These are phyloP conservation scores for Senna tora DNA, from an alignment of 306 rosid species.

Conservation along the genomic window DNA sequence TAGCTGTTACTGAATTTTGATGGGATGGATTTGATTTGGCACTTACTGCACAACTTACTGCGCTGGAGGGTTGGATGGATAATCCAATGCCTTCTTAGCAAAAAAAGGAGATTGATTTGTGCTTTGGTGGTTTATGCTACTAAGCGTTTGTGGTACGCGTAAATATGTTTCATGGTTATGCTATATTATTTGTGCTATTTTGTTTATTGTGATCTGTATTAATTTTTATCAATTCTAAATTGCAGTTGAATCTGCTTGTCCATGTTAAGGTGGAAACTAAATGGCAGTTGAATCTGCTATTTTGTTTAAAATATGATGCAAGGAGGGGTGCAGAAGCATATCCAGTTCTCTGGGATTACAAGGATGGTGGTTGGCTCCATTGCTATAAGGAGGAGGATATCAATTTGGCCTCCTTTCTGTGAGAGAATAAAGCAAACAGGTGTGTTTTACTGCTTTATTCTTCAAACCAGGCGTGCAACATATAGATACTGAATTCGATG, in stretches of 20 bases:
- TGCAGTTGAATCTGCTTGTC: background rate
- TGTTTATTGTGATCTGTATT: background rate
- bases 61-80: background rate
- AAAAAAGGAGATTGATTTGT: background rate
- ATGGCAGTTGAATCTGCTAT: too few relatives aligned
- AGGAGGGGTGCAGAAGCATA: background rate
- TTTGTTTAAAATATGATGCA: background rate
- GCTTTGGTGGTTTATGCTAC: background rate
- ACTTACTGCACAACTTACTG: background rate
- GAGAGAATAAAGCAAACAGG: conserved; percentile 88
- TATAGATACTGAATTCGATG: background rate
- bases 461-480: background rate
- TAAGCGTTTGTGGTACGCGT: too few relatives aligned
- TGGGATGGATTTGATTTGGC: background rate
- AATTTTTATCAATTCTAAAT: background rate
- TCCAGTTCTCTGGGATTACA: conserved; percentile 11
- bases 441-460: conserved; percentile 21
- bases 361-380: conserved; percentile 46
- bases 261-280: too few relatives aligned
- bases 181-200: background rate
- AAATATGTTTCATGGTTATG: background rate
- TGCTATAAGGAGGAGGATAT: conserved; percentile 55
- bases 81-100: background rate
- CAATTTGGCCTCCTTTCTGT: conserved; percentile 56
- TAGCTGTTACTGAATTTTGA: background rate